Base-by-base conservation (phyloP, 2,329 filamentous ascomycete species). In the Diaporthe destruens region DNA sequence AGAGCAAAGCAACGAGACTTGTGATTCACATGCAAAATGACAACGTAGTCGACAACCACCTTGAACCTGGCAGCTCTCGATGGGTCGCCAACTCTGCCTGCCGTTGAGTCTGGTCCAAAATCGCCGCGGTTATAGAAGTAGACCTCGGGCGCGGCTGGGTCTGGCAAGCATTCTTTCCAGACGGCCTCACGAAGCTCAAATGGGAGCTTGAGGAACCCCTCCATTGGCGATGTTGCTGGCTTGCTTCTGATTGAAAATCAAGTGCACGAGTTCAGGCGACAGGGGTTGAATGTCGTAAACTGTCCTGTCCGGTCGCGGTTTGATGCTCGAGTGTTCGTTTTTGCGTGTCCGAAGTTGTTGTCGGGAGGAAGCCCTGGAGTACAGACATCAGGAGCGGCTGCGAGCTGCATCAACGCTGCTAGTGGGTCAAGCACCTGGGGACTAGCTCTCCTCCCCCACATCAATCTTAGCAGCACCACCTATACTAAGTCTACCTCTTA, bases 41-140 rank as follows among this genome's bases (percentile, higher is more conserved):
- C 59, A 12, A 53, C 53, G 34, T 51, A 71, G n/a, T 66, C 61
- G 14, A 71, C 18, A n/a, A 71, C 49, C 3, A 71, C 51, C 25
- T 67, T 68, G 44, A 70, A 61, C 14, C 34, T 53, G n/a, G 55
- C 55, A 51, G 51, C 1, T 23, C 44, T 36, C 11, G 44, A 56
- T 51, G 67, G 2, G 14, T 6, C 11, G 11, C 42, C 47, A 4
- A 7, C 44, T 18, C 11, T 20, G 32, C 3, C n/a, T n/a, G 11
- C 23, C 6, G 8, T 51, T 18, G 55, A 42, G n/a, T 53, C 44
- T 23, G 55, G 44, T 16, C 55, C 55, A 39, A 70, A 70, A 20
- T 70, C n/a, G 34, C 25, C 29, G 6, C 53, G 63, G 12, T 69
- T 29, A 49, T 61, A 72, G 44, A 72, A 72, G 54, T 72, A 61